These are phyloP conservation scores for Rhodotorula glutinis DNA, from an alignment of 1,284 basidiomycete genomes.

Conservation along the genomic window DNA sequence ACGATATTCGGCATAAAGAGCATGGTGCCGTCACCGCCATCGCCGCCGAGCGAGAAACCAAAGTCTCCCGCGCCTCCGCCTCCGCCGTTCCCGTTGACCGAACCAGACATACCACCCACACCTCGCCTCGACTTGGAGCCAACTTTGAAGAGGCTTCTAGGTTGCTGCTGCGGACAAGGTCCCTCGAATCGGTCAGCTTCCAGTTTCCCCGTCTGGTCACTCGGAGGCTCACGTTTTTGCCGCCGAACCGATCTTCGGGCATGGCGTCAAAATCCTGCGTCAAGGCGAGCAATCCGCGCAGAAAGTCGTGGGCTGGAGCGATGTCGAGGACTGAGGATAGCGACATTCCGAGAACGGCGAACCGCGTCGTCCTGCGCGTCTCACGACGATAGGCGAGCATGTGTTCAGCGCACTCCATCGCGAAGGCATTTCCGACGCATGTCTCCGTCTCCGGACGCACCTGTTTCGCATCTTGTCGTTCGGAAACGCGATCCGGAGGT, in stretches of 20 bases:
- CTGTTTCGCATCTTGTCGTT: conserved; percentile 71
- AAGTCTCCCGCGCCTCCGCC: conserved; percentile 58
- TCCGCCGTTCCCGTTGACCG: not conserved
- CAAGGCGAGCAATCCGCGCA: conserved; percentile 66
- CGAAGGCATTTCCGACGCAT: too few species aligned
- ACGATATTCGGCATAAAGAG: conserved; percentile 66
- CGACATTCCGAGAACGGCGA: conserved; percentile 76
- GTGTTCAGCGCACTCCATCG: too few species aligned
- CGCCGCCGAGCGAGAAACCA: conserved; percentile 55
- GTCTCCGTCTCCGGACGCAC: too few species aligned
- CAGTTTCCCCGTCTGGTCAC: conserved; percentile 8
- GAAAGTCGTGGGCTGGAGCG: conserved; percentile 68
- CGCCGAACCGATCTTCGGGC: conserved; percentile 73
- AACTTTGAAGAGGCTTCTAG: conserved; percentile 27
- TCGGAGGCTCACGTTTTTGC: conserved; percentile 62
- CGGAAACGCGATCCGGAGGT: conserved; percentile 69
- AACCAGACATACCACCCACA: not conserved
- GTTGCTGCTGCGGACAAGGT: conserved; percentile 3
- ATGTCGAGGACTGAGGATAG: conserved; percentile 72
- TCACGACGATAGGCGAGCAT: too few species aligned
- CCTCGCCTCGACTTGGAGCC: conserved; percentile 9
- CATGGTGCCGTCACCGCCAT: conserved; percentile 64
- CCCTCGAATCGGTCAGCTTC: not conserved
- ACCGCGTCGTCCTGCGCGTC: conserved; percentile 63
- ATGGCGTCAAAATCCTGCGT: conserved; percentile 72